These are phyloP conservation scores for Gossypioides kirkii DNA, from an alignment of 345 rosid species.

Conservation along the genomic window DNA sequence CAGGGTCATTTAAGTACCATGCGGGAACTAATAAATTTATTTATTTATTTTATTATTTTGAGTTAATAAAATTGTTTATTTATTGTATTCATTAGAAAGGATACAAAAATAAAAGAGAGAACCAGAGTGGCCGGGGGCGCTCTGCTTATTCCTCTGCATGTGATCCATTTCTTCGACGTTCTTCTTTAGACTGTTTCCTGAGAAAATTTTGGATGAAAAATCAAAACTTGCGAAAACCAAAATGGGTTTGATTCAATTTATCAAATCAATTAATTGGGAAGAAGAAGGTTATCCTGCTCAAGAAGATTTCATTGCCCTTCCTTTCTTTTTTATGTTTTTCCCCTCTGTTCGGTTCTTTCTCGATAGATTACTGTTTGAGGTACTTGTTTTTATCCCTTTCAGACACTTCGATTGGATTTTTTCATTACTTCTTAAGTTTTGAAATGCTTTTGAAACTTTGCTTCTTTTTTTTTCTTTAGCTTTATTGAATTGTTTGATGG, in stretches of 20 bases:
- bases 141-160: not conserved
- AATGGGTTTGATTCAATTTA: slow-evolving; percentile 50
- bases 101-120: not conserved
- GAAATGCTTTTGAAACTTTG: not conserved
- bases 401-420: not conserved
- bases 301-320: slow-evolving; percentile 64
- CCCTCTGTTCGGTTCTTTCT: slow-evolving; percentile 71
- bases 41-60: too few species aligned
- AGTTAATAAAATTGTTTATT: too few species aligned
- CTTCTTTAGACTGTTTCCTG: slow-evolving; percentile 10
- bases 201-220: slow-evolving; percentile 18
- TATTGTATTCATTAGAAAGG: not conserved
- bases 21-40: not conserved
- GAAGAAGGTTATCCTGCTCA: slow-evolving; percentile 68
- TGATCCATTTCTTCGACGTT: slow-evolving; percentile 12
- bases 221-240: not conserved
- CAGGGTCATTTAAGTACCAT: not conserved
- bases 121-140: not conserved
- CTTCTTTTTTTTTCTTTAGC: slow-evolving; percentile 1
- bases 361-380: slow-evolving; percentile 86
- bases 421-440: not conserved
- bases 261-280: slow-evolving; percentile 67
- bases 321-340: slow-evolving; percentile 70
- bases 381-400: slow-evolving; percentile 13
- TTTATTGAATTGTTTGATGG: not conserved